phyloP scores from a whole-genome alignment of 2,329 filamentous ascomycete genomes.

The Fusarium proliferatum region DNA sequence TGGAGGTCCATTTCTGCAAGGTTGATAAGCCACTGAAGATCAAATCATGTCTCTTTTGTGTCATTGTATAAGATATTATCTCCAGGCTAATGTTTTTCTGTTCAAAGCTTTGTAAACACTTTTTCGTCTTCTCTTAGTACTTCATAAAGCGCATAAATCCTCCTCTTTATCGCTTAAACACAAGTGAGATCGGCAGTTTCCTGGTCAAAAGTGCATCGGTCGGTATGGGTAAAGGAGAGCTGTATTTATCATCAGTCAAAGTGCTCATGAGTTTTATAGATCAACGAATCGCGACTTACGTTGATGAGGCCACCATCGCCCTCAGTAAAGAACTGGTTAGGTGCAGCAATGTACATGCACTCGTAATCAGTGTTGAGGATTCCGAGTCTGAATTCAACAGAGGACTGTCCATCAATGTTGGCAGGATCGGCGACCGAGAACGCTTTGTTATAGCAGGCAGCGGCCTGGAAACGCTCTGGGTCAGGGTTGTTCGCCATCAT shows the following conservation, averaged over 20 bases:
- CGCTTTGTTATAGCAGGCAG: constrained; percentile 5
- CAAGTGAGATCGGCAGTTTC: constrained; percentile 10
- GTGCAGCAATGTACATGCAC: constrained; percentile 18
- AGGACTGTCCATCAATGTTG: constrained; percentile 14
- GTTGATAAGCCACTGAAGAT: fast-evolving
- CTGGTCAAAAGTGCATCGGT: constrained; percentile 4
- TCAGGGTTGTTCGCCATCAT: constrained; percentile 12
- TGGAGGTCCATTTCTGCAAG: fast-evolving
- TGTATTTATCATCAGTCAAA: not conserved
- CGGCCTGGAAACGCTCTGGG: not conserved
- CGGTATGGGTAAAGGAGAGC: constrained; percentile 9
- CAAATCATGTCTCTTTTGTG: not conserved
- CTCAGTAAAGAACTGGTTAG: constrained; percentile 12
- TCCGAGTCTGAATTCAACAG: not conserved
- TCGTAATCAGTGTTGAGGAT: constrained; percentile 17
- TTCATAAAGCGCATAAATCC: not conserved
- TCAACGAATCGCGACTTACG: not conserved
- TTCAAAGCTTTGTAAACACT: fast-evolving
- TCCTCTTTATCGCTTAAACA: not conserved
- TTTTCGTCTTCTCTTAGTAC: fast-evolving
- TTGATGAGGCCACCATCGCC: constrained; percentile 11
- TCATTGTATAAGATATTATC: fast-evolving
- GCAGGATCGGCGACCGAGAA: constrained; percentile 7
- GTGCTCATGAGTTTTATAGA: fast-evolving
- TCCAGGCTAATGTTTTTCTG: fast-evolving